These are phyloP conservation scores for Cinchona pubescens DNA, from an alignment of 257 asterid genomes.

Conservation along the genomic window DNA sequence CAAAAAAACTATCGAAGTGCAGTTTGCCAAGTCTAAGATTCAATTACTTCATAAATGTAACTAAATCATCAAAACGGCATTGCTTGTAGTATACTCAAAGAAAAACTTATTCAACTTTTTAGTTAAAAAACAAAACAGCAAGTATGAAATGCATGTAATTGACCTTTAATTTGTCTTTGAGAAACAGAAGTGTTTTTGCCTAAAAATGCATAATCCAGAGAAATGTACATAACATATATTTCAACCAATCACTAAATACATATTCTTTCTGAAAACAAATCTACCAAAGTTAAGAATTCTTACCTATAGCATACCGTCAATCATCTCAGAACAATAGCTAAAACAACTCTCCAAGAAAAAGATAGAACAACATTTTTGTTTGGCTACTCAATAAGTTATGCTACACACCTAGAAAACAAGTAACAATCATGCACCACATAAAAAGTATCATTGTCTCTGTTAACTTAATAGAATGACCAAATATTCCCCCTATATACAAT, in stretches of 20 bases:
- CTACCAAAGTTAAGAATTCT: background rate
- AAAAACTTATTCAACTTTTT: too few relatives aligned
- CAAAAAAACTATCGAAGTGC: too few relatives aligned
- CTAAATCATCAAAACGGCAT: background rate
- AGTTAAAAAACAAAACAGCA: too few relatives aligned
- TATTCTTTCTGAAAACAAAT: background rate
- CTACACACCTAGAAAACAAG: background rate
- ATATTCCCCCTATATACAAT: background rate
- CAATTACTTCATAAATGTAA: background rate
- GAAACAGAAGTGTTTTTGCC: background rate
- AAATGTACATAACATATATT: background rate
- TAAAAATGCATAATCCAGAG: background rate
- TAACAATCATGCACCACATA: background rate
- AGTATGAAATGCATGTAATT: too few relatives aligned
- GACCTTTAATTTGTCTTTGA: background rate
- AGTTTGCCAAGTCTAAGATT: background rate
- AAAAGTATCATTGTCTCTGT: constrained; percentile 4
- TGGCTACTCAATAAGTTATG: background rate
- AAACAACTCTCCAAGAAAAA: background rate
- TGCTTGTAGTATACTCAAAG: background rate
- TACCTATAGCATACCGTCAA: background rate
- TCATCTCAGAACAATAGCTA: background rate
- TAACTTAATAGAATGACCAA: constrained; percentile 1
- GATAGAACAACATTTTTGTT: background rate
- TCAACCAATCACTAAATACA: background rate